Conservation (phyloP, 371 early-diverging fungal species). For the Rhizomucor miehei region DNA sequence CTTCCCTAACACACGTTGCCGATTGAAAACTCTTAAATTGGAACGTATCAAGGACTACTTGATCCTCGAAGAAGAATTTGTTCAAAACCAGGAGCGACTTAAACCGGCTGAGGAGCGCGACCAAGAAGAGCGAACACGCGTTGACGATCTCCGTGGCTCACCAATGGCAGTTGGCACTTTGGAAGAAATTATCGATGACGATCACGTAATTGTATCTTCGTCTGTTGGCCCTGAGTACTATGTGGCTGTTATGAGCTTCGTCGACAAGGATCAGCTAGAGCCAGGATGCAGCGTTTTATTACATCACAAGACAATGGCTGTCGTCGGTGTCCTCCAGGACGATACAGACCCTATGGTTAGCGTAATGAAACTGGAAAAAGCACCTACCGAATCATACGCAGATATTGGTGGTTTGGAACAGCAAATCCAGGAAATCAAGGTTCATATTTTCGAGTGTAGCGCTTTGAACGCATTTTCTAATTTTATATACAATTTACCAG, state of each 20-base stretch:
- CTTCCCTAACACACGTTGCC: slow-evolving; percentile 95
- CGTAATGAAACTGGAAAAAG: slow-evolving; percentile 99
- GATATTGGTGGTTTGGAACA: slow-evolving; percentile 99
- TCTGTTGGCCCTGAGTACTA: slow-evolving; percentile 98
- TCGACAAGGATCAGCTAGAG: slow-evolving; percentile 98
- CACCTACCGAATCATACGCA: slow-evolving; percentile 99
- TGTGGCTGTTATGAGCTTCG: slow-evolving; percentile 97
- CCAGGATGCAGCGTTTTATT: slow-evolving; percentile 98
- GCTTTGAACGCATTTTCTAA: neutral
- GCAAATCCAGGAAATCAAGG: slow-evolving; percentile 99
- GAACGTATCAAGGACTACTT: slow-evolving; percentile 98
- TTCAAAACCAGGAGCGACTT: slow-evolving; percentile 93
- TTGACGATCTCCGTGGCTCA: slow-evolving; percentile 98
- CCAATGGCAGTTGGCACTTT: slow-evolving; percentile 99
- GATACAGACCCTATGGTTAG: slow-evolving; percentile 99
- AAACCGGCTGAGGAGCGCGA: slow-evolving; percentile 96
- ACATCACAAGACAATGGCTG: slow-evolving; percentile 95
- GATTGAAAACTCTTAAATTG: slow-evolving; percentile 93
- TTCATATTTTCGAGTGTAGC: slow-evolving; percentile 7
- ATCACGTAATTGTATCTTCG: slow-evolving; percentile 99
- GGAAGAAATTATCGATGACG: slow-evolving; percentile 99
- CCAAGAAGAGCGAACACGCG: slow-evolving; percentile 91
- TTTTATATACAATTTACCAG: no score
- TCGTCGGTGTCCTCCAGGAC: slow-evolving; percentile 96
- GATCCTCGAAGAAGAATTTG: slow-evolving; percentile 97